phyloP scores from a whole-genome alignment of 129 eudicot genomes.

The Tanacetum coccineum region DNA sequence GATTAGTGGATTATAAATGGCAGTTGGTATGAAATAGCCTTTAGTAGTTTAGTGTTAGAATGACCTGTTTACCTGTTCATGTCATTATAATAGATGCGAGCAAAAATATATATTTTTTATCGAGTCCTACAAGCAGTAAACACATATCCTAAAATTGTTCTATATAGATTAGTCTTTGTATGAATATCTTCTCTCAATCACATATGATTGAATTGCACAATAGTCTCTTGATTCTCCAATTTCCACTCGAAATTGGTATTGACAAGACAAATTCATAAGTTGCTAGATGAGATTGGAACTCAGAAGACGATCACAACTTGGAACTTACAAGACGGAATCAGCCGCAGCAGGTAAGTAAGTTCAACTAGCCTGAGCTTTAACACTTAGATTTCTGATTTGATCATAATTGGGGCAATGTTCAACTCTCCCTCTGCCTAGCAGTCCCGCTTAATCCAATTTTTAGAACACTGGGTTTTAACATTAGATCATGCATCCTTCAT shows the following conservation, averaged over 20 bases:
- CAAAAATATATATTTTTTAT: neutral
- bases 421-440: constrained; percentile 6
- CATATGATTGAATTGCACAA: constrained; percentile 15
- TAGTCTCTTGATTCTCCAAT: constrained; percentile 22
- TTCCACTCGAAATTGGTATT: constrained; percentile 22
- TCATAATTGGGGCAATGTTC: constrained; percentile 18
- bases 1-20: constrained; percentile 1
- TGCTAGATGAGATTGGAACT: constrained; percentile 15
- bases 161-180: constrained; percentile 5
- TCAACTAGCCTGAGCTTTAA: constrained; percentile 20
- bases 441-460: constrained; percentile 24
- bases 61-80: neutral
- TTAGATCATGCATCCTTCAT: too few relatives aligned
- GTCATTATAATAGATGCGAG: neutral
- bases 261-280: constrained; percentile 22
- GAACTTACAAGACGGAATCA: constrained; percentile 24
- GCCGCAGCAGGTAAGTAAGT: constrained; percentile 35
- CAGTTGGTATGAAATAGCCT: neutral
- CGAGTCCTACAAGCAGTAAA: neutral
- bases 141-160: too few relatives aligned
- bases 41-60: neutral
- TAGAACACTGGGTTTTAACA: constrained; percentile 27
- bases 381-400: constrained; percentile 20
- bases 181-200: neutral
- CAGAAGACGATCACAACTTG: neutral